Base-by-base conservation (phyloP, 2,329 filamentous ascomycete species). In the Arthrobotrys entomopaga region DNA sequence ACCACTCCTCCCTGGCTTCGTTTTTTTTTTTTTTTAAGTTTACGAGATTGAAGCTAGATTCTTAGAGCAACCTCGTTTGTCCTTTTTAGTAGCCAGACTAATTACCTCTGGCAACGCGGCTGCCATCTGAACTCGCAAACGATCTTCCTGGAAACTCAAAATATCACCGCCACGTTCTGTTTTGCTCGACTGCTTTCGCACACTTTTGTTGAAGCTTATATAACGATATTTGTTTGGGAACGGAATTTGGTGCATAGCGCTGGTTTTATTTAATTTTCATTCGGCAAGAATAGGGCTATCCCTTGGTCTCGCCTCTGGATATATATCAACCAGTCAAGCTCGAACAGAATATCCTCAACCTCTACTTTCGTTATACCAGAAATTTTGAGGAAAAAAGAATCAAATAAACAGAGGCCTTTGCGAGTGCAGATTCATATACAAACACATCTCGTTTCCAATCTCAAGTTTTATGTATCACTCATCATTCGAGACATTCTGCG, bases 181-280 rank as follows among this genome's bases (percentile, higher is more conserved):
- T 53, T 57, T 63, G 63, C 70, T 74, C 50, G 57, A 67, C 63
- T 74, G 70, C 63, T 67, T 74, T 67, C 70, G 57, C 70, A 67
- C 63, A 67, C 63, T 42, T 34, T 53, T 48, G 50, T 57, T 74
- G 46, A 74, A 74, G 63, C 49, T 74, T 74, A 74, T 74, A 67
- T 66, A 63, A 66, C 70, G 70, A 67, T 52, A 64, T 58, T 59
- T 74, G 63, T 63, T 74, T 74, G 70, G 70, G 52, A 74, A 74
- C 70, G 63, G 70, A 64, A 38, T 66, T 67, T 63, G 70, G 63
- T 74, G 70, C 70, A 74, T 74, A 74, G 70, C 63, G 70, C 70
- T 64, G 70, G 63, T 64, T 74, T 74, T 74, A 40, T 74, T 74
- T 74, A 61, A 67, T 74, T 74, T 74, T 74, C 61, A 59, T 67